phyloP scores from a whole-genome alignment of 1,284 basidiomycete genomes.

The Microbotryum scabiosae region DNA sequence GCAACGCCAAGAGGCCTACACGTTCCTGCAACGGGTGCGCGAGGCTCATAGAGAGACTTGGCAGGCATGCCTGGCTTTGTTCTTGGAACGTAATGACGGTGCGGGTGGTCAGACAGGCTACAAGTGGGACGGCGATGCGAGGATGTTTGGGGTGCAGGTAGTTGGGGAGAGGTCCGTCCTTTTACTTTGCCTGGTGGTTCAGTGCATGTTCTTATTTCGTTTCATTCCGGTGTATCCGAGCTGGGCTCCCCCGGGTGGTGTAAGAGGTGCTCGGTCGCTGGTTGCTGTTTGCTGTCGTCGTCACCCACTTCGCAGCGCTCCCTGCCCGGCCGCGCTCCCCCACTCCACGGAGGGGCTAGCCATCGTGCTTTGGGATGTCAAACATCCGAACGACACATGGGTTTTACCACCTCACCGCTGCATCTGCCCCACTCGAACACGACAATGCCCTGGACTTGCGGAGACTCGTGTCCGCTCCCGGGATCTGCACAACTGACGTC shows the following conservation, averaged over 20 bases:
- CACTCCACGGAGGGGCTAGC: not conserved
- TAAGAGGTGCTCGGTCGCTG: not conserved
- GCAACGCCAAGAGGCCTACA: conserved; percentile 52
- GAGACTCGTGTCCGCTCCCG: not conserved
- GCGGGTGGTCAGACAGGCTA: not conserved
- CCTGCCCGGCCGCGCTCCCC: too few relatives aligned
- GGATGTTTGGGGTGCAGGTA: conserved; percentile 77
- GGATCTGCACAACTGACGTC: not conserved
- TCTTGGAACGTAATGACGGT: conserved; percentile 51
- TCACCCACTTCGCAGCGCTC: too few relatives aligned
- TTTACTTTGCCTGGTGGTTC: not conserved
- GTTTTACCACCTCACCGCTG: too few relatives aligned
- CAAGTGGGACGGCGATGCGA: conserved; percentile 62
- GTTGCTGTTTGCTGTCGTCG: too few relatives aligned
- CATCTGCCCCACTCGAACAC: too few relatives aligned
- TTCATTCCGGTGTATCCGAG: not conserved
- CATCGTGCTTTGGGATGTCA: not conserved
- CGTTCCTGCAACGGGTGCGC: conserved; percentile 67
- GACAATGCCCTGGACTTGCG: not conserved
- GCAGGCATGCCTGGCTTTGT: conserved; percentile 64
- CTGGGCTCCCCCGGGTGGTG: not conserved
- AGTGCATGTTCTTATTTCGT: not conserved
- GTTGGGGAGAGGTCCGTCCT: conserved; percentile 68
- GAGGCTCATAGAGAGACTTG: conserved; percentile 64
- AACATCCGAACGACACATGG: not conserved